Conservation (phyloP, 2,329 filamentous ascomycete genomes). For the Westerdykella aurantiaca region DNA sequence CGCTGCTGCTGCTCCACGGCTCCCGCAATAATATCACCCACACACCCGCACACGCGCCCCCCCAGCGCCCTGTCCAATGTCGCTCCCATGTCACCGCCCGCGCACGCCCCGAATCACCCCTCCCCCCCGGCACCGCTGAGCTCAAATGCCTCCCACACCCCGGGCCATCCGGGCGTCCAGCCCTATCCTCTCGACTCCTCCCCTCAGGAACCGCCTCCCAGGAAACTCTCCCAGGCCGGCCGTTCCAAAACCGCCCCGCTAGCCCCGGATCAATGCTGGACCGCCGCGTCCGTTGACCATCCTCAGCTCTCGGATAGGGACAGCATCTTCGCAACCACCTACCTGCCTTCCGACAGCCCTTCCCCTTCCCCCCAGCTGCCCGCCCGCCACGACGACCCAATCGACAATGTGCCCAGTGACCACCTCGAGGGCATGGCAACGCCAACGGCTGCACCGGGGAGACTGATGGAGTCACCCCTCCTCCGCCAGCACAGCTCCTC, state of each 20-base stretch:
- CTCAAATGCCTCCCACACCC: slow-evolving; percentile 24
- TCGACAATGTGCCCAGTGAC: slow-evolving; percentile 27
- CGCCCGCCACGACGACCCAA: slow-evolving; percentile 10
- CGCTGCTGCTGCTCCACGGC: too few species aligned
- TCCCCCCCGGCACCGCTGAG: slow-evolving; percentile 39
- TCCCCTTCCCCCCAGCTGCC: slow-evolving; percentile 34
- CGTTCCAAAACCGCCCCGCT: slow-evolving; percentile 37
- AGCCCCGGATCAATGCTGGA: slow-evolving; percentile 32
- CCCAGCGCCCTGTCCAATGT: slow-evolving; percentile 38
- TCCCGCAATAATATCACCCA: slow-evolving; percentile 10
- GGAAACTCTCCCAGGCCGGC: slow-evolving; percentile 32
- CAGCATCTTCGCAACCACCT: slow-evolving; percentile 59
- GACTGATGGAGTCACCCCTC: slow-evolving; percentile 29
- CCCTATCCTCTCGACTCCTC: slow-evolving; percentile 11
- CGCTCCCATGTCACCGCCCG: slow-evolving; percentile 39
- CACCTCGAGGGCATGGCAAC: slow-evolving; percentile 25
- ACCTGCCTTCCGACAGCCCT: slow-evolving; percentile 49
- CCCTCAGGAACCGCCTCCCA: slow-evolving; percentile 23
- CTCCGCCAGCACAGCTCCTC: slow-evolving; percentile 26
- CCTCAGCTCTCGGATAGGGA: slow-evolving; percentile 58
- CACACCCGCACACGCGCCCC: slow-evolving; percentile 18
- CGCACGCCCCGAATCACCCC: slow-evolving; percentile 35
- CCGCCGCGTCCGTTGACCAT: slow-evolving; percentile 30
- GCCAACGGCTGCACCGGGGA: slow-evolving; percentile 23
- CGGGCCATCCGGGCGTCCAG: slow-evolving; percentile 8